phyloP scores from a whole-genome alignment of 2,329 filamentous ascomycete species.

The Cadophora sp. region DNA sequence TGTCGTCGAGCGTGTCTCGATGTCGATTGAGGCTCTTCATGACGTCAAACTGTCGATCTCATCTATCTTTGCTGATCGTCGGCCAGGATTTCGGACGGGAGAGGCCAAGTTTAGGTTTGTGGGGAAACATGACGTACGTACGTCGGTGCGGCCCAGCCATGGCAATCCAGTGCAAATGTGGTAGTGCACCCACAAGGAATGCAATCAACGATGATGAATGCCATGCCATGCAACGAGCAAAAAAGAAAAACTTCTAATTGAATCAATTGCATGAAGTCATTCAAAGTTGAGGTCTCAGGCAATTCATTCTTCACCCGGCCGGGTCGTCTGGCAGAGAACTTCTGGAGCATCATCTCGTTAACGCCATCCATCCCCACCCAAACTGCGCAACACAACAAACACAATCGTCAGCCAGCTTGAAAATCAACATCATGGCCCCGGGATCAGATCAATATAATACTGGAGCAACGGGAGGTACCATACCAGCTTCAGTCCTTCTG shows the following conservation, averaged over 20 bases:
- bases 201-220: constrained; percentile 7
- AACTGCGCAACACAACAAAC: background rate
- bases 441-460: constrained; percentile 12
- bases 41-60: background rate
- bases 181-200: background rate
- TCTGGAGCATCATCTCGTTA: background rate
- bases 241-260: too few relatives aligned
- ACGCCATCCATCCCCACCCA: background rate
- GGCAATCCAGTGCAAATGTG: background rate
- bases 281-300: background rate
- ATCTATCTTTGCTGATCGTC: background rate
- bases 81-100: constrained; percentile 3
- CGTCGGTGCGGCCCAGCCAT: background rate
- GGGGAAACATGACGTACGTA: constrained; percentile 6
- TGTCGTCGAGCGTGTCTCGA: background rate
- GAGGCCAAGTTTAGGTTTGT: constrained; percentile 12
- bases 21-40: constrained; percentile 8
- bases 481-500: constrained; percentile 5
- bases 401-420: background rate
- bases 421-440: constrained; percentile 2
- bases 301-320: background rate
- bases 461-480: constrained; percentile 15
- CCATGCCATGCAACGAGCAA: constrained; percentile 1
- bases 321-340: background rate
- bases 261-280: background rate